These are phyloP conservation scores for Arthrobotrys sphaeroides DNA, from an alignment of 2,329 filamentous ascomycete genomes.

Conservation along the genomic window DNA sequence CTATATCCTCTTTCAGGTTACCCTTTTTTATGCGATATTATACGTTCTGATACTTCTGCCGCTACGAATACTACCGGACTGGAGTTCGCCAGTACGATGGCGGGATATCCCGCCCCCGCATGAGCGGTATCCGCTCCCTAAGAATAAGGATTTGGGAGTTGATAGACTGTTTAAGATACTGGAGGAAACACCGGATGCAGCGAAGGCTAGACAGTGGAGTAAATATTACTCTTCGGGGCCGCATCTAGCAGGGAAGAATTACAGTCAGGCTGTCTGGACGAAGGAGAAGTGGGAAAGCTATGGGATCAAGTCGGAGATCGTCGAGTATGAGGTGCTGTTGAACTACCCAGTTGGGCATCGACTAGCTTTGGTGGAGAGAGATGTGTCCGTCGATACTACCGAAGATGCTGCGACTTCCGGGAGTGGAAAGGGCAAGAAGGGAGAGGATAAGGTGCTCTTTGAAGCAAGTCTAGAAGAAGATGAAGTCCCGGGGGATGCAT, in stretches of 20 bases:
- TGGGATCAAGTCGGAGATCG: slow-evolving; percentile 71
- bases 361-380: slow-evolving; percentile 71
- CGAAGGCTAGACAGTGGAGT: slow-evolving; percentile 71
- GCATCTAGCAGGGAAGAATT: slow-evolving; percentile 80
- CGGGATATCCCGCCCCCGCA: slow-evolving; percentile 26
- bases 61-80: slow-evolving; percentile 24
- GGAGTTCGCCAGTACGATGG: slow-evolving; percentile 28
- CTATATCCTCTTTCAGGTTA: slow-evolving; percentile 40
- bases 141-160: slow-evolving; percentile 24
- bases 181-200: slow-evolving; percentile 21
- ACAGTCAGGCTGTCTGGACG: slow-evolving; percentile 80
- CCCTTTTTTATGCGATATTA: slow-evolving; percentile 45
- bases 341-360: slow-evolving; percentile 79
- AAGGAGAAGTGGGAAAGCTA: slow-evolving; percentile 76
- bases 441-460: slow-evolving; percentile 67
- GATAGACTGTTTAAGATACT: slow-evolving; percentile 26
- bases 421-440: slow-evolving; percentile 74
- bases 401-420: slow-evolving; percentile 56
- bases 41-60: slow-evolving; percentile 44
- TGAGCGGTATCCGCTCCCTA: slow-evolving; percentile 40
- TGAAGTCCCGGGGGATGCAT: slow-evolving; percentile 32
- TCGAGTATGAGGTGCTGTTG: slow-evolving; percentile 78
- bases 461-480: slow-evolving; percentile 85
- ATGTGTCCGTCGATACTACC: slow-evolving; percentile 62
- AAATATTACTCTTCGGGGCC: slow-evolving; percentile 79